Percentiles rank a stretch among this genome's conserved stretches.
phyloP scores from a whole-genome alignment of 2,329 filamentous ascomycete species.

The Colletotrichum simmondsii region DNA sequence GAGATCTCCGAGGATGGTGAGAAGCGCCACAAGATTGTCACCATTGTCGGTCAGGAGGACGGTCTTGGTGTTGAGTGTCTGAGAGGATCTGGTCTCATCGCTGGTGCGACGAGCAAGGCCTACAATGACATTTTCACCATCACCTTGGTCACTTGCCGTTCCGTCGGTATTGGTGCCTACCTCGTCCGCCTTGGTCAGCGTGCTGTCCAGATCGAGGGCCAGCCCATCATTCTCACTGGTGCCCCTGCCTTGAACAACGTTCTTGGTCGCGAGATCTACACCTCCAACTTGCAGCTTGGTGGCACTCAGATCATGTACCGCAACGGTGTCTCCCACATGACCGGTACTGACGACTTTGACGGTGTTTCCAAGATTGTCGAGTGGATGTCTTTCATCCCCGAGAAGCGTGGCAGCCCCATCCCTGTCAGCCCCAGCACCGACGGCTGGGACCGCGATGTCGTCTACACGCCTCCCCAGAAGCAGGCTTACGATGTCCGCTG shows the following conservation, averaged over 20 bases:
- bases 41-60: conserved; percentile 92
- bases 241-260: conserved; percentile 98
- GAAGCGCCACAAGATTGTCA: conserved; percentile 92
- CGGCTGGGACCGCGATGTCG: conserved; percentile 91
- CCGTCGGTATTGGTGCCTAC: conserved; percentile 99
- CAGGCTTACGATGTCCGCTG: conserved; percentile 92
- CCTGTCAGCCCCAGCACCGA: conserved; percentile 91
- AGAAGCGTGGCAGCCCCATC: conserved; percentile 92
- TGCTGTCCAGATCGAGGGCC: conserved; percentile 98
- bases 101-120: conserved; percentile 93
- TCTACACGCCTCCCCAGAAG: conserved; percentile 84
- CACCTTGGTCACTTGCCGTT: conserved; percentile 96
- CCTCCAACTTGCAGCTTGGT: conserved; percentile 98
- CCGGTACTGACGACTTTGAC: conserved; percentile 95
- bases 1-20: conserved; percentile 87
- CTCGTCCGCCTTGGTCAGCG: conserved; percentile 97
- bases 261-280: conserved; percentile 97
- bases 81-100: conserved; percentile 96
- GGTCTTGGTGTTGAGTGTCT: conserved; percentile 98
- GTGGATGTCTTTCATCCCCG: conserved; percentile 97
- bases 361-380: conserved; percentile 98
- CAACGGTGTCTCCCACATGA: conserved; percentile 99
- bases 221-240: conserved; percentile 98
- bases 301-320: conserved; percentile 99
- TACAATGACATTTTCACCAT: conserved; percentile 99